These are phyloP conservation scores for Candida gorgasii DNA, from an alignment of 805 yeast species.

Conservation along the genomic window DNA sequence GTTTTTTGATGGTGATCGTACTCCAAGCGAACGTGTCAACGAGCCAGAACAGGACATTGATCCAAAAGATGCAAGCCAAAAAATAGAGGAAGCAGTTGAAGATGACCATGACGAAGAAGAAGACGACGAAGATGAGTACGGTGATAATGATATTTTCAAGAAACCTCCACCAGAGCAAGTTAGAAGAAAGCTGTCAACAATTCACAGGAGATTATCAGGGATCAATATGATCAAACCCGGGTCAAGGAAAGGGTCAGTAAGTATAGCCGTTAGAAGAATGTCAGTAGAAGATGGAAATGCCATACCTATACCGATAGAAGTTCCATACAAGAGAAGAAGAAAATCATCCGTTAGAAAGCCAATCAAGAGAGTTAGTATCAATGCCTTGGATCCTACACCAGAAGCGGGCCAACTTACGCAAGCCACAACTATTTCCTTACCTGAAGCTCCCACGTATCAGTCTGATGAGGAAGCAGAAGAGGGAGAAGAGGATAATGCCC, in stretches of 20 bases:
- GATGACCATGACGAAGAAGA: slow-evolving; percentile 13
- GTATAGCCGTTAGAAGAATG: slow-evolving; percentile 21
- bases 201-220: slow-evolving; percentile 39
- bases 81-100: slow-evolving; percentile 5
- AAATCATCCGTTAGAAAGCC: slow-evolving; percentile 22
- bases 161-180: slow-evolving; percentile 18
- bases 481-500: too few species aligned
- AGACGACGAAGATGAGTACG: slow-evolving; percentile 16
- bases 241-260: slow-evolving; percentile 30
- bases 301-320: slow-evolving; percentile 39
- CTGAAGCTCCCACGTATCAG: slow-evolving; percentile 3
- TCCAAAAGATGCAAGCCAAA: slow-evolving; percentile 14
- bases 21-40: background rate
- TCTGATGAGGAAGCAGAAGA: slow-evolving; percentile 11
- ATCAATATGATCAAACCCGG: slow-evolving; percentile 21
- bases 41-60: slow-evolving; percentile 15
- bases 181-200: slow-evolving; percentile 30
- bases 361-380: slow-evolving; percentile 18
- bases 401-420: slow-evolving; percentile 11
- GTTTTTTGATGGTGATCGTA: slow-evolving; percentile 3
- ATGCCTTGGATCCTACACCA: slow-evolving; percentile 3
- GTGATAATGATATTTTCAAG: slow-evolving; percentile 34
- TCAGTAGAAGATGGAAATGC: slow-evolving; percentile 11
- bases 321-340: slow-evolving; percentile 36
- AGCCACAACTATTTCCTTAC: slow-evolving; percentile 6